Evolutionary conservation across 2,329 filamentous ascomycete genomes (phyloP).

Genomic region (Pestalotiopsis sp.): DNA sequence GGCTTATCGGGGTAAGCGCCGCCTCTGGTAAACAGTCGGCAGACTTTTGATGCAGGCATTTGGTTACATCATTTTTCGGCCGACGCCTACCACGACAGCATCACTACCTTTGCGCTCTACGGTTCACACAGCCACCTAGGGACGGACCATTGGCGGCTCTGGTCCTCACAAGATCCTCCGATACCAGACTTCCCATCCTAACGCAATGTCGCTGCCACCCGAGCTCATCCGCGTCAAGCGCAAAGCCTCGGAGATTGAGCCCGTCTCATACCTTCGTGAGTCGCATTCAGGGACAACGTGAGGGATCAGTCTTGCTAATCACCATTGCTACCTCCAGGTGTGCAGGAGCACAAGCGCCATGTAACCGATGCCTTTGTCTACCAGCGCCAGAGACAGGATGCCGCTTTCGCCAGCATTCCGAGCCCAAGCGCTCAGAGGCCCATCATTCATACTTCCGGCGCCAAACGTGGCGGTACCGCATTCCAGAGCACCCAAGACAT

Average conservation of each 20-base stretch:
- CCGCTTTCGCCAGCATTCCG: slow-evolving; percentile 28
- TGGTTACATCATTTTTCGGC: neutral
- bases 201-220: slow-evolving; percentile 58
- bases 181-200: neutral
- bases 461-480: slow-evolving; percentile 36
- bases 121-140: neutral
- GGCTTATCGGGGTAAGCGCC: neutral
- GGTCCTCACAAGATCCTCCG: neutral
- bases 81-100: neutral
- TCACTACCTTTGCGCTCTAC: neutral
- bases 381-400: slow-evolving; percentile 48
- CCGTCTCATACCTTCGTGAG: slow-evolving; percentile 60
- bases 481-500: slow-evolving; percentile 24
- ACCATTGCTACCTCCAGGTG: slow-evolving; percentile 33
- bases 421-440: slow-evolving; percentile 34
- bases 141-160: neutral
- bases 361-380: slow-evolving; percentile 59
- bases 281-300: slow-evolving; percentile 18
- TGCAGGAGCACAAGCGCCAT: slow-evolving; percentile 59
- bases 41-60: neutral
- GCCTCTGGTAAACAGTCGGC: neutral
- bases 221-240: slow-evolving; percentile 65
- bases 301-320: neutral
- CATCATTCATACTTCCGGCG: slow-evolving; percentile 51
- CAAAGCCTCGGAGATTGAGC: slow-evolving; percentile 56